Conservation (phyloP, 495 filamentous ascomycete species). For the Chaetomium fimeti region DNA sequence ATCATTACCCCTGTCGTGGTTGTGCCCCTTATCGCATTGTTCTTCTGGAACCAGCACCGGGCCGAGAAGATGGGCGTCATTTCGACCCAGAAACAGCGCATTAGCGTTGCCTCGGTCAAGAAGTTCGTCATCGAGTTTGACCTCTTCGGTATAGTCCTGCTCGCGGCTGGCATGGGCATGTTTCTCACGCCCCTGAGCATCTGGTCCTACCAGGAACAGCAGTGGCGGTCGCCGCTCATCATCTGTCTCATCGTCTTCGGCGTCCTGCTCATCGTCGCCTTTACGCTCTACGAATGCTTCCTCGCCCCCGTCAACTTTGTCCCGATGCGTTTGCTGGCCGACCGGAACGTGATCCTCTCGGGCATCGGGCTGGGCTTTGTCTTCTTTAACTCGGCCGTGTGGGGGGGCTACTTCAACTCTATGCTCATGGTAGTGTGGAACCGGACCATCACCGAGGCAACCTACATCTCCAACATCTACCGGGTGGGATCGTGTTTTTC, state of each 20-base stretch:
- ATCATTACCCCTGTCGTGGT: slow-evolving; percentile 57
- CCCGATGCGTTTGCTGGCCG: slow-evolving; percentile 54
- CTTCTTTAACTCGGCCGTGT: too few species aligned
- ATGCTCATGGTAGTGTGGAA: slow-evolving; percentile 62
- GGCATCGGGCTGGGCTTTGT: too few species aligned
- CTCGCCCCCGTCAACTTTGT: slow-evolving; percentile 57
- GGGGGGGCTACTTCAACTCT: too few species aligned
- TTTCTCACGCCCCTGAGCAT: slow-evolving; percentile 65
- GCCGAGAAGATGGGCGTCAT: too few species aligned
- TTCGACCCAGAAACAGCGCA: too few species aligned
- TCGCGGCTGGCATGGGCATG: slow-evolving; percentile 47
- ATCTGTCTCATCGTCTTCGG: too few species aligned
- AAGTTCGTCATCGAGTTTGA: too few species aligned
- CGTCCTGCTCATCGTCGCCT: slow-evolving; percentile 45
- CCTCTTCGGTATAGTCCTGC: too few species aligned
- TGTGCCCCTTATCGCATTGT: slow-evolving; percentile 49
- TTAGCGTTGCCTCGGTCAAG: too few species aligned
- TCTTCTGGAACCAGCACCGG: too few species aligned
- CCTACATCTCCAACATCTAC: slow-evolving; percentile 68
- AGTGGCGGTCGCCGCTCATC: slow-evolving; percentile 51
- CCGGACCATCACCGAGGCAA: slow-evolving; percentile 54
- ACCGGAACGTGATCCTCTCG: slow-evolving; percentile 31
- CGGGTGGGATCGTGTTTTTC: slow-evolving; percentile 61
- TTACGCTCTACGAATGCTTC: slow-evolving; percentile 58
- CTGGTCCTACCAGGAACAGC: slow-evolving; percentile 41